Evolutionary conservation across 2,329 filamentous ascomycete species (phyloP).

Genomic region (Aspergillus floridensis): DNA sequence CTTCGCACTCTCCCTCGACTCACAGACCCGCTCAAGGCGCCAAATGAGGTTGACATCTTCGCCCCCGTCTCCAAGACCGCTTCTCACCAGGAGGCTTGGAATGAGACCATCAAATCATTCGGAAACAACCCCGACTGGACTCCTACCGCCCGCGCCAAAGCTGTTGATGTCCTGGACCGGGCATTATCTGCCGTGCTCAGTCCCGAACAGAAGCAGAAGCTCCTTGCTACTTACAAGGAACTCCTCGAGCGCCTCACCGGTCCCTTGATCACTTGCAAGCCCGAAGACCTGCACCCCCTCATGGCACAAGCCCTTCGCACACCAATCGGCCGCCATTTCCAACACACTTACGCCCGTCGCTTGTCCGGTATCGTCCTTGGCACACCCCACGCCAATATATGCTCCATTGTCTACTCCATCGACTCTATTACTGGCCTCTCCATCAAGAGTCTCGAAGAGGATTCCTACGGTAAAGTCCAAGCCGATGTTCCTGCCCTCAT

Average conservation of each 20-base stretch:
- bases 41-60: slow-evolving; percentile 50
- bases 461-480: slow-evolving; percentile 82
- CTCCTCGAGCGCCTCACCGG: slow-evolving; percentile 35
- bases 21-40: slow-evolving; percentile 47
- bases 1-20: slow-evolving; percentile 52
- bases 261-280: slow-evolving; percentile 39
- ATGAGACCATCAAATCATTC: slow-evolving; percentile 46
- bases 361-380: slow-evolving; percentile 69
- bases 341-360: slow-evolving; percentile 64
- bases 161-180: slow-evolving; percentile 38
- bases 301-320: slow-evolving; percentile 50
- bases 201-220: slow-evolving; percentile 40
- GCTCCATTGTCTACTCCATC: slow-evolving; percentile 68
- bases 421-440: slow-evolving; percentile 67
- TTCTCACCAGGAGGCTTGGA: slow-evolving; percentile 37
- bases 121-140: slow-evolving; percentile 47
- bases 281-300: slow-evolving; percentile 51
- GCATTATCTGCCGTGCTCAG: slow-evolving; percentile 37
- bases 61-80: slow-evolving; percentile 39
- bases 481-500: slow-evolving; percentile 73
- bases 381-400: slow-evolving; percentile 66
- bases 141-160: slow-evolving; percentile 38
- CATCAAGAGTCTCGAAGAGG: slow-evolving; percentile 72
- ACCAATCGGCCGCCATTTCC: slow-evolving; percentile 65
- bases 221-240: slow-evolving; percentile 38